phyloP scores from a whole-genome alignment of 2,329 filamentous ascomycete species.

The Penicillium sclerotigenum region DNA sequence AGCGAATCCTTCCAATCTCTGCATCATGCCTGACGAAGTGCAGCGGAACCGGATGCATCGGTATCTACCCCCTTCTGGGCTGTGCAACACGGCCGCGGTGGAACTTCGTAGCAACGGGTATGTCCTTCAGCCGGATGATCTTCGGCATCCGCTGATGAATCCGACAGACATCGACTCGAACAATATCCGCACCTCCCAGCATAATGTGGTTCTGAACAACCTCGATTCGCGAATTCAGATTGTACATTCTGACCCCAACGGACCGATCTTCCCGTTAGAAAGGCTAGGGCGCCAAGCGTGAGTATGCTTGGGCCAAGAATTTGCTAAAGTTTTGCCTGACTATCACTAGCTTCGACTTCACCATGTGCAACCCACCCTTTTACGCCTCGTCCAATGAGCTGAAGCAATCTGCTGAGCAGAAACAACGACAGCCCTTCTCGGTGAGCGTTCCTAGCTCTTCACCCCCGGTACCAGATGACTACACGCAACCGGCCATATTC shows the following conservation, averaged over 20 bases:
- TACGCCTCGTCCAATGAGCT: slow-evolving; percentile 74
- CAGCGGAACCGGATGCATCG: slow-evolving; percentile 81
- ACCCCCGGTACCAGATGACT: not conserved
- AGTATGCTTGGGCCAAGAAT: not conserved
- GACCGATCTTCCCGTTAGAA: slow-evolving; percentile 62
- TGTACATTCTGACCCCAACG: slow-evolving; percentile 51
- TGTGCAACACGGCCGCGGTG: slow-evolving; percentile 66
- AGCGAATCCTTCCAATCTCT: not conserved
- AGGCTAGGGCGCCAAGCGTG: slow-evolving; percentile 27
- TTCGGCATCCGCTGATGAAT: slow-evolving; percentile 1
- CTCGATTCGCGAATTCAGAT: slow-evolving; percentile 64
- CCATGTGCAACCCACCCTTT: slow-evolving; percentile 94
- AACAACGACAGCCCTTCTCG: slow-evolving; percentile 65
- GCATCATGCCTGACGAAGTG: slow-evolving; percentile 12
- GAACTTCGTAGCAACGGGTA: slow-evolving; percentile 67
- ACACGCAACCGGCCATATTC: not conserved
- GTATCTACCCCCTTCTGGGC: slow-evolving; percentile 84
- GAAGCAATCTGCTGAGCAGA: slow-evolving; percentile 60
- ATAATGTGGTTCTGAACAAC: slow-evolving; percentile 66
- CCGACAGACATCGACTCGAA: slow-evolving; percentile 68
- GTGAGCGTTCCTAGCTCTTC: slow-evolving; percentile 46
- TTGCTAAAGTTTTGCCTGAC: not conserved
- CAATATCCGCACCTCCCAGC: slow-evolving; percentile 62
- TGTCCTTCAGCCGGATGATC: slow-evolving; percentile 9
- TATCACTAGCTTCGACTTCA: slow-evolving; percentile 64